These are phyloP conservation scores for Podosphaera fusca DNA, from an alignment of 2,329 filamentous ascomycete genomes.

Conservation along the genomic window DNA sequence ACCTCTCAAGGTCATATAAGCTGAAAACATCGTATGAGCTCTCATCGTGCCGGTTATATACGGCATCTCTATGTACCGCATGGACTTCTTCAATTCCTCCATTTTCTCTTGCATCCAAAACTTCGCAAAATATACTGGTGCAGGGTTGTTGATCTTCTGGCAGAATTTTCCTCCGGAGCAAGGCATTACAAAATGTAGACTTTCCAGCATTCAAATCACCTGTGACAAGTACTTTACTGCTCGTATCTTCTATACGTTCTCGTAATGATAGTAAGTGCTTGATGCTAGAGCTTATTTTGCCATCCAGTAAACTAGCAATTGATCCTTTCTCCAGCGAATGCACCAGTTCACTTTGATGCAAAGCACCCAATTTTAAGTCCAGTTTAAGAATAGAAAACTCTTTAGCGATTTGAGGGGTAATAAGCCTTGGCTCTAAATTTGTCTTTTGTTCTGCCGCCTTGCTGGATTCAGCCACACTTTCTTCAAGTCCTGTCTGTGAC, in stretches of 20 bases:
- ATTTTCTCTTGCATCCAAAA: constrained; percentile 80
- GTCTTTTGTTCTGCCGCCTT: constrained; percentile 38
- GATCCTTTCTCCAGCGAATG: constrained; percentile 86
- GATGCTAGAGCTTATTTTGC: constrained; percentile 83
- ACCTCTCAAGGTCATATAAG: constrained; percentile 57
- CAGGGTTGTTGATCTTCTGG: constrained; percentile 96
- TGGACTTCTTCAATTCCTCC: constrained; percentile 84
- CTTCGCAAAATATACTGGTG: constrained; percentile 95
- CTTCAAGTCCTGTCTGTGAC: constrained; percentile 46
- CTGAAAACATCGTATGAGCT: constrained; percentile 77
- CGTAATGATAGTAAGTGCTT: constrained; percentile 69
- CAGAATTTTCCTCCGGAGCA: constrained; percentile 72
- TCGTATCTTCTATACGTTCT: constrained; percentile 89
- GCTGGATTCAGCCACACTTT: constrained; percentile 44
- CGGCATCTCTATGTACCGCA: constrained; percentile 59
- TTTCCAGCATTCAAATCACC: constrained; percentile 95
- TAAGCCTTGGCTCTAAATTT: constrained; percentile 51
- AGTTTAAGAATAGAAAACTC: constrained; percentile 92
- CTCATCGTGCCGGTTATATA: constrained; percentile 78
- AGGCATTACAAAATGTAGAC: constrained; percentile 96
- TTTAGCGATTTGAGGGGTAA: constrained; percentile 79
- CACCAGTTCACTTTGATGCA: constrained; percentile 75
- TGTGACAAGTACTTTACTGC: constrained; percentile 88
- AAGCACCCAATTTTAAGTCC: constrained; percentile 68
- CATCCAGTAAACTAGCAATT: constrained; percentile 73